Percentiles rank a stretch among this genome's conserved stretches.
These are phyloP conservation scores for Cercospora canescens DNA, from an alignment of 2,329 filamentous ascomycete species.

Conservation along the genomic window DNA sequence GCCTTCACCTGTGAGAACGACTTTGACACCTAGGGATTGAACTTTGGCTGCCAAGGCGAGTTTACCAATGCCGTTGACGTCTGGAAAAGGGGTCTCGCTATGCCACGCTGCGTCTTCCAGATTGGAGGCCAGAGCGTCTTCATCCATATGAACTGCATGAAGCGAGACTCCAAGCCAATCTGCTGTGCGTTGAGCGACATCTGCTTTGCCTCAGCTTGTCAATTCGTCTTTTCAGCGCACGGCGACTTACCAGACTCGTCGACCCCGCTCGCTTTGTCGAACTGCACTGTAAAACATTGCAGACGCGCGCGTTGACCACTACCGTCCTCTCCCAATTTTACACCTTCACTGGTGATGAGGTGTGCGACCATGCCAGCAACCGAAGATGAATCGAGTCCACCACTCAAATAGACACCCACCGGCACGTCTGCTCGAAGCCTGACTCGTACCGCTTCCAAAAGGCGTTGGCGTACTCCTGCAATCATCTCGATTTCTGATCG, in stretches of 20 bases:
- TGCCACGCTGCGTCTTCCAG: constrained; percentile 50
- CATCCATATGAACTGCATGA: constrained; percentile 46
- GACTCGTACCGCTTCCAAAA: constrained; percentile 55
- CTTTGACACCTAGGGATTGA: constrained; percentile 51
- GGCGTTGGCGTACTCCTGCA: constrained; percentile 48
- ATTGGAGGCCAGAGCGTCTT: constrained; percentile 43
- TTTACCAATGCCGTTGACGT: constrained; percentile 56
- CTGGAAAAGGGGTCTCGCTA: constrained; percentile 47
- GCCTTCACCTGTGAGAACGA: constrained; percentile 44
- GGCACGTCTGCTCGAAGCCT: constrained; percentile 59
- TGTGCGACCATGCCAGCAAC: constrained; percentile 59
- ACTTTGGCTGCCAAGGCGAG: constrained; percentile 51
- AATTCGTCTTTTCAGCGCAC: background rate
- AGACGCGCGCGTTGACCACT: constrained; percentile 42
- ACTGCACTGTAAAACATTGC: constrained; percentile 55
- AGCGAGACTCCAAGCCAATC: constrained; percentile 50
- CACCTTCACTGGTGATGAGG: constrained; percentile 50
- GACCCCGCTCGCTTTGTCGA: constrained; percentile 50
- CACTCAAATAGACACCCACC: constrained; percentile 57
- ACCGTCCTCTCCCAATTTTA: constrained; percentile 46
- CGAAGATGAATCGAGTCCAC: constrained; percentile 59
- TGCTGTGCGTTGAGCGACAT: constrained; percentile 50
- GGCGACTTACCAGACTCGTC: constrained; percentile 47
- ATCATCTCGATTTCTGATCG: constrained; percentile 51
- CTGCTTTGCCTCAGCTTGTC: constrained; percentile 13